These are phyloP conservation scores for Xylaria sp. DNA, from an alignment of 2,329 filamentous ascomycete genomes.

Conservation along the genomic window DNA sequence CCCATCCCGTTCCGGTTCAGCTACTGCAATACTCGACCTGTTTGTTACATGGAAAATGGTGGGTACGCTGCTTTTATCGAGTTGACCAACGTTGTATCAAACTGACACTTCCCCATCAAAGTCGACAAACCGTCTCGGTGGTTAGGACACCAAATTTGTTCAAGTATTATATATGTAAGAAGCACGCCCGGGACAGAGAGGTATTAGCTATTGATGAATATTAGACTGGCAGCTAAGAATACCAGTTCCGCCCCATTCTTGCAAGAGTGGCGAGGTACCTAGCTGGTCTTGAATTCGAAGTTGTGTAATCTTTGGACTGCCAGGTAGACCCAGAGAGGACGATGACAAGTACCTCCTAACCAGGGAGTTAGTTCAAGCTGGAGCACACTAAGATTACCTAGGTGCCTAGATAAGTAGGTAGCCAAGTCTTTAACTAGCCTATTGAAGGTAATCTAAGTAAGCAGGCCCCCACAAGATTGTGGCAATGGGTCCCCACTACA, in stretches of 20 bases:
- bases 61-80: not conserved
- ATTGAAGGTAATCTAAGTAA: too few species aligned
- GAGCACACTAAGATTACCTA: not conserved
- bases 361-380: too few species aligned
- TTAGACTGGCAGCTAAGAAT: not conserved
- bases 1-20: not conserved
- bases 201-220: not conserved
- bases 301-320: too few species aligned
- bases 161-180: not conserved
- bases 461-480: not conserved
- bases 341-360: too few species aligned
- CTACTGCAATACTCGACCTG: not conserved
- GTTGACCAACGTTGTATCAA: not conserved
- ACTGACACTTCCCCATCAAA: not conserved
- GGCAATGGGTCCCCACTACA: conserved; percentile 2
- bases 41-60: not conserved
- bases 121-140: not conserved
- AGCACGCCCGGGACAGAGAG: not conserved
- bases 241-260: not conserved
- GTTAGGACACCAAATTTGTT: not conserved
- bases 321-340: too few species aligned
- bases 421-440: too few species aligned
- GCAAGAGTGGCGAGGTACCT: not conserved
- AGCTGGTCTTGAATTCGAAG: too few species aligned
- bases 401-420: not conserved